Evolutionary conservation across 768 basidiomycete genomes (phyloP).

Genomic region (Tephrocybe sp.): DNA sequence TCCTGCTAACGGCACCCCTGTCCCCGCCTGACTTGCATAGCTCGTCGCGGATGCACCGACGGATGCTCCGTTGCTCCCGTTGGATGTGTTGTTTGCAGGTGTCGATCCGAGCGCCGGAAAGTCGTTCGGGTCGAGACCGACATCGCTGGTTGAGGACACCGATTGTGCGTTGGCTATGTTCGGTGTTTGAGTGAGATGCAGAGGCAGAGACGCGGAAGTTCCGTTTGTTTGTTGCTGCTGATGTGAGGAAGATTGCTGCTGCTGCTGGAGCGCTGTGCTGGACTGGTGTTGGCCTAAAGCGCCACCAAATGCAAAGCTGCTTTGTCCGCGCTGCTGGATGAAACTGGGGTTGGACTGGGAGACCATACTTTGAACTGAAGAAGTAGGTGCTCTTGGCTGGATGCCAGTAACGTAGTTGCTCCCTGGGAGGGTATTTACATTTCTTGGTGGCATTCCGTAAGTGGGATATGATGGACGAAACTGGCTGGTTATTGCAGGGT

Average conservation of each 20-base stretch:
- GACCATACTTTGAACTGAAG: slow-evolving; percentile 54
- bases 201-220: slow-evolving; percentile 48
- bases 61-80: slow-evolving; percentile 35
- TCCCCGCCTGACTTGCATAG: slow-evolving; percentile 83
- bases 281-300: slow-evolving; percentile 52
- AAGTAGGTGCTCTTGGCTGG: slow-evolving; percentile 55
- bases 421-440: slow-evolving; percentile 47
- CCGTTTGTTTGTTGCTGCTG: slow-evolving; percentile 59
- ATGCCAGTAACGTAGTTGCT: slow-evolving; percentile 57
- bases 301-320: slow-evolving; percentile 65
- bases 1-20: slow-evolving; percentile 51
- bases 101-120: slow-evolving; percentile 84
- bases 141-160: slow-evolving; percentile 68
- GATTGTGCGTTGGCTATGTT: slow-evolving; percentile 55
- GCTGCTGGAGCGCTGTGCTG: slow-evolving; percentile 41
- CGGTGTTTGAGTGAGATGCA: slow-evolving; percentile 56
- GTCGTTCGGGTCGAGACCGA: slow-evolving; percentile 82
- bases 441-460: slow-evolving; percentile 65
- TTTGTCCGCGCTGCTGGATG: slow-evolving; percentile 62
- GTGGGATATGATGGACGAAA: slow-evolving; percentile 57
- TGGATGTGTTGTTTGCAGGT: slow-evolving; percentile 42
- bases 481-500: slow-evolving; percentile 60
- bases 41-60: slow-evolving; percentile 51
- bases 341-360: slow-evolving; percentile 63
- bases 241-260: slow-evolving; percentile 41